A percentile compares a stretch with the other conserved stretches of the same genome.
These are phyloP conservation scores for Xerocomus minutiporus DNA, from an alignment of 1,284 basidiomycete genomes.

Conservation along the genomic window DNA sequence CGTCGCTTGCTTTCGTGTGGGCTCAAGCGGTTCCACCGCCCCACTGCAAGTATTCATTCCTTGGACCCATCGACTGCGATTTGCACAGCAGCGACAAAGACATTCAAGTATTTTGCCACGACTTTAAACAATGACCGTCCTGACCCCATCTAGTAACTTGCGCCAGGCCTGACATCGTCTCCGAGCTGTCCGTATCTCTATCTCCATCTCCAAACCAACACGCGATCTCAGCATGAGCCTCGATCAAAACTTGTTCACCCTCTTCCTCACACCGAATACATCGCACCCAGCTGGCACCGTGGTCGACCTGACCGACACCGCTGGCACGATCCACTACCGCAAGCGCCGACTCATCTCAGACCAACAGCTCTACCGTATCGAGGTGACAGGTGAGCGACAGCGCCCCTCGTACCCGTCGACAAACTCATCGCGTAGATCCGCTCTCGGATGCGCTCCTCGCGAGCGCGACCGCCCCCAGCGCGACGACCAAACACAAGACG, in stretches of 20 bases:
- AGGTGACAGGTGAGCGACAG: conserved; percentile 55
- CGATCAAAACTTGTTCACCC: conserved; percentile 77
- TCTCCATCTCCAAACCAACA: too few species aligned
- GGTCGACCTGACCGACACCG: conserved; percentile 62
- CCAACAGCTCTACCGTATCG: conserved; percentile 48
- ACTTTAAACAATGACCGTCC: too few species aligned
- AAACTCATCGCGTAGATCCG: conserved; percentile 45
- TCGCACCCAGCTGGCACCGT: conserved; percentile 48
- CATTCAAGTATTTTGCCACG: too few species aligned
- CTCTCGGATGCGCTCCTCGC: conserved; percentile 61
- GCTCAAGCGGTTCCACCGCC: too few species aligned
- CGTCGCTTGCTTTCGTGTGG: too few species aligned
- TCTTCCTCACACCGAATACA: conserved; percentile 55
- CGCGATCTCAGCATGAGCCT: conserved; percentile 52
- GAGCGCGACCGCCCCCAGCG: conserved; percentile 57
- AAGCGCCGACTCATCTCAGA: conserved; percentile 53
- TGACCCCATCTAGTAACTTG: too few species aligned
- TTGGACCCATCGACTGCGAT: neutral
- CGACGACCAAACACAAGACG: conserved; percentile 66
- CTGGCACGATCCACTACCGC: conserved; percentile 61
- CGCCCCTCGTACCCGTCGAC: too few species aligned
- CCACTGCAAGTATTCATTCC: too few species aligned
- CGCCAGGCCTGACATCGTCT: too few species aligned
- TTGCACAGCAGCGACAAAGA: neutral
- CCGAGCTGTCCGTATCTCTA: too few species aligned